A percentile compares a stretch with the other conserved stretches of the same genome.
These are phyloP conservation scores for Pseudocercospora fijiensis DNA, from an alignment of 2,329 filamentous ascomycete genomes.

Conservation along the genomic window DNA sequence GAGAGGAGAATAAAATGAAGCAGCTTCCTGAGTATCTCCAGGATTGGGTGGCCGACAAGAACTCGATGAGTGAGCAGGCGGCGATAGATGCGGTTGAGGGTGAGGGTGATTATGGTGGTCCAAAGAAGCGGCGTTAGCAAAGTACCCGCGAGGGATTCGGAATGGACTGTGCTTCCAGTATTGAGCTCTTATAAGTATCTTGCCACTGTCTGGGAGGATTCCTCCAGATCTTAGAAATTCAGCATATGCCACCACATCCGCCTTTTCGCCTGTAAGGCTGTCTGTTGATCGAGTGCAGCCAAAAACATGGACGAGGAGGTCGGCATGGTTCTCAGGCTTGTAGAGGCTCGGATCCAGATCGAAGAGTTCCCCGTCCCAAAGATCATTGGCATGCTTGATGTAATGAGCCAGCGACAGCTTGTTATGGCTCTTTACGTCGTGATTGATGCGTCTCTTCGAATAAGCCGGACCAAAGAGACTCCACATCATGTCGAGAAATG, in stretches of 20 bases:
- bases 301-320: constrained; percentile 29
- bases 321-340: constrained; percentile 14
- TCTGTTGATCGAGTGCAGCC: constrained; percentile 16
- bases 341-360: constrained; percentile 19
- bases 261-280: constrained; percentile 20
- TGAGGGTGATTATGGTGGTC: constrained; percentile 16
- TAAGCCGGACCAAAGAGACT: constrained; percentile 38
- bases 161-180: constrained; percentile 27
- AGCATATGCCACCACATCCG: constrained; percentile 29
- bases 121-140: constrained; percentile 8
- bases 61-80: constrained; percentile 41
- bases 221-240: constrained; percentile 11
- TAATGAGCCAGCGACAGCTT: constrained; percentile 31
- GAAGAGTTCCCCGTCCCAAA: constrained; percentile 30
- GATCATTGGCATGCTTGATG: constrained; percentile 34
- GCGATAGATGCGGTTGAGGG: constrained; percentile 37
- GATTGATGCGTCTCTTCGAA: constrained; percentile 28
- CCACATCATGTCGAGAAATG: constrained; percentile 36
- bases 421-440: constrained; percentile 25
- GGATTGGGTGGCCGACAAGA: constrained; percentile 52
- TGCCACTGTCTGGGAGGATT: constrained; percentile 1
- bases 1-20: constrained; percentile 58
- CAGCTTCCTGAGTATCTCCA: constrained; percentile 63
- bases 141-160: constrained; percentile 7
- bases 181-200: background rate